These are phyloP conservation scores for Torulaspora indica DNA, from an alignment of 805 yeast species.

Conservation along the genomic window DNA sequence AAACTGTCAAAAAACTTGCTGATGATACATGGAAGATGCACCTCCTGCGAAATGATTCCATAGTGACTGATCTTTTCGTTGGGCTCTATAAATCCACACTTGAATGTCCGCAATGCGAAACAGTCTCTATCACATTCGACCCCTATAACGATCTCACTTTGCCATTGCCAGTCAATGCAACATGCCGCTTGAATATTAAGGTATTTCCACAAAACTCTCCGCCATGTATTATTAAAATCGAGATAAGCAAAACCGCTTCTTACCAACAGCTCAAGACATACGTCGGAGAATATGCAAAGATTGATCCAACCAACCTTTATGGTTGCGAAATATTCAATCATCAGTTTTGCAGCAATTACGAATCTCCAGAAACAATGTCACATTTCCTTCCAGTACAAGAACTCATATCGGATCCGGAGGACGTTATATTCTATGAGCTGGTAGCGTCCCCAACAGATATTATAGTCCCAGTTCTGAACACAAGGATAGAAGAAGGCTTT, in stretches of 20 bases:
- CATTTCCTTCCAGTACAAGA: conserved; percentile 62
- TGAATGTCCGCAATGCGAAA: conserved; percentile 77
- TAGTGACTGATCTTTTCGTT: conserved; percentile 78
- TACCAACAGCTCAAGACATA: conserved; percentile 59
- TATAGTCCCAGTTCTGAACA: conserved; percentile 58
- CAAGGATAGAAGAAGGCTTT: conserved; percentile 39
- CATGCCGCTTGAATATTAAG: conserved; percentile 64
- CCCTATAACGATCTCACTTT: conserved; percentile 87
- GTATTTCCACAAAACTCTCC: conserved; percentile 55
- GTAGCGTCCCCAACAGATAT: conserved; percentile 42
- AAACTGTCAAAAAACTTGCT: conserved; percentile 60
- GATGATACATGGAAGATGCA: conserved; percentile 76
- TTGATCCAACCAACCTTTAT: conserved; percentile 39
- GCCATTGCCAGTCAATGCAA: conserved; percentile 73
- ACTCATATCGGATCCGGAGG: conserved; percentile 57
- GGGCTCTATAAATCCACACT: conserved; percentile 89
- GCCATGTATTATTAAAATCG: conserved; percentile 60
- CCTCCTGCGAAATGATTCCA: conserved; percentile 74
- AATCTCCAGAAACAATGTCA: conserved; percentile 48
- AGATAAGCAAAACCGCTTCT: conserved; percentile 60
- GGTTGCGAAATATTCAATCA: conserved; percentile 62
- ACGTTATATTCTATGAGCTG: conserved; percentile 59
- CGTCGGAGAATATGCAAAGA: conserved; percentile 44
- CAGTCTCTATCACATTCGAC: conserved; percentile 83
- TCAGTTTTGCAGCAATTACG: conserved; percentile 67